Percentiles rank a stretch among this genome's conserved stretches.
These are phyloP conservation scores for Hemileccinum rubropunctum DNA, from an alignment of 768 basidiomycete genomes.

Conservation along the genomic window DNA sequence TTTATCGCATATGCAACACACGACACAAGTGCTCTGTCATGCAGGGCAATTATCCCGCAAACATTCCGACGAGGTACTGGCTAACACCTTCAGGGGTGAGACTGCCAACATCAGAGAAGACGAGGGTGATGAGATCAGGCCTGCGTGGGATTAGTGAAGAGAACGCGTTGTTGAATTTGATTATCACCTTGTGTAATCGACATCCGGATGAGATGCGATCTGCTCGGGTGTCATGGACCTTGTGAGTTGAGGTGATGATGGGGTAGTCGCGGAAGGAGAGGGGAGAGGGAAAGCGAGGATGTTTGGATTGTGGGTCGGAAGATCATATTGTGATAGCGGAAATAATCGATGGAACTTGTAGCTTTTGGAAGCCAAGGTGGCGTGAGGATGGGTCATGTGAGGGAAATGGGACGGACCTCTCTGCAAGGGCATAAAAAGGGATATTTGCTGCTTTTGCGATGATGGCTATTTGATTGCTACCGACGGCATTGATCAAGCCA, in stretches of 20 bases:
- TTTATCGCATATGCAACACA: conserved; percentile 25
- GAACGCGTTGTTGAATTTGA: conserved; percentile 9
- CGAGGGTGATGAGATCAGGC: conserved; percentile 90
- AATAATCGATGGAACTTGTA: conserved; percentile 98
- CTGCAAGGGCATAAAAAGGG: conserved; percentile 94
- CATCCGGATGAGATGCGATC: conserved; percentile 78
- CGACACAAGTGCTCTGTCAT: too few relatives aligned
- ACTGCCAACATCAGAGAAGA: conserved; percentile 93
- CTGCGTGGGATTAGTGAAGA: conserved; percentile 40
- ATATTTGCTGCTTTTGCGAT: conserved; percentile 93
- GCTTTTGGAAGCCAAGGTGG: conserved; percentile 41
- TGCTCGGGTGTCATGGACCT: conserved; percentile 73
- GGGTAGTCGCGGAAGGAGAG: conserved; percentile 10
- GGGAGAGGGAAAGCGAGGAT: conserved; percentile 67
- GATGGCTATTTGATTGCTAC: conserved; percentile 95
- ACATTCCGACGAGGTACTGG: conserved; percentile 94
- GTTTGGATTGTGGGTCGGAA: conserved; percentile 75
- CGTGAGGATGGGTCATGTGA: conserved; percentile 19
- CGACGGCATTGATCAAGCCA: conserved; percentile 87
- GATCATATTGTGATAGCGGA: conserved; percentile 87
- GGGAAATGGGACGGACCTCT: conserved; percentile 55
- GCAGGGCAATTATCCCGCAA: conserved; percentile 54
- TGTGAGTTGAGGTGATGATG: conserved; percentile 3
- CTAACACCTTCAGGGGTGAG: conserved; percentile 91
- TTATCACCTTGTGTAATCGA: conserved; percentile 87